Evolutionary conservation across 2,329 filamentous ascomycete genomes (phyloP).

Genomic region (Sporothrix pseudoabietina): DNA sequence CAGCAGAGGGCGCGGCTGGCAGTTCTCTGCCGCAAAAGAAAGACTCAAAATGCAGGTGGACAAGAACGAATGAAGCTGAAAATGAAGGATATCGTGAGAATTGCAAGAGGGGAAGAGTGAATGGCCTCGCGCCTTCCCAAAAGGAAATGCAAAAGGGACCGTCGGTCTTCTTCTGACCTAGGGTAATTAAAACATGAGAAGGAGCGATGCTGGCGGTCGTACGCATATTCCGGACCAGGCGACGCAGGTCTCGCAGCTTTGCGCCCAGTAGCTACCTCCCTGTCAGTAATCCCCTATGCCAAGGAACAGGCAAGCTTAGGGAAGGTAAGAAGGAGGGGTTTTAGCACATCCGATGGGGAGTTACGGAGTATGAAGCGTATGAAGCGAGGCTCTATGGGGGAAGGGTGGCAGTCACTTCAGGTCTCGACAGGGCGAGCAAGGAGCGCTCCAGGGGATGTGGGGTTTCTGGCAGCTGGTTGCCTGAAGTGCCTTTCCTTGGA

Average conservation of each 20-base stretch:
- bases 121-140: constrained; percentile 19
- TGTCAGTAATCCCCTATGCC: not conserved
- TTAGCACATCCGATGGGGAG: constrained; percentile 2
- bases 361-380: not conserved
- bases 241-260: not conserved
- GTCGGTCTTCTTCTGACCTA: not conserved
- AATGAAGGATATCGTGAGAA: constrained; percentile 12
- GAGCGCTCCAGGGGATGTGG: not conserved
- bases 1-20: not conserved
- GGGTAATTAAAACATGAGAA: not conserved
- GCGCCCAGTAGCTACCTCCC: constrained; percentile 5
- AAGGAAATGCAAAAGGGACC: not conserved
- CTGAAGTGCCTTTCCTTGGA: not conserved
- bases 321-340: not conserved
- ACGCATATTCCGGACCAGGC: constrained; percentile 4
- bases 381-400: not conserved
- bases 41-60: not conserved
- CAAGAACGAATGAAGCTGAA: not conserved
- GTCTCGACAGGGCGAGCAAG: not conserved
- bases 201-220: constrained; percentile 20
- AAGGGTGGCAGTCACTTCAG: not conserved
- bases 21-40: not conserved
- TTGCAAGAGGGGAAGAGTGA: not conserved
- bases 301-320: constrained; percentile 11
- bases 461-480: not conserved